Conservation (phyloP, 1,139 yeast species). For the Hemisphaericaspora subhashii region DNA sequence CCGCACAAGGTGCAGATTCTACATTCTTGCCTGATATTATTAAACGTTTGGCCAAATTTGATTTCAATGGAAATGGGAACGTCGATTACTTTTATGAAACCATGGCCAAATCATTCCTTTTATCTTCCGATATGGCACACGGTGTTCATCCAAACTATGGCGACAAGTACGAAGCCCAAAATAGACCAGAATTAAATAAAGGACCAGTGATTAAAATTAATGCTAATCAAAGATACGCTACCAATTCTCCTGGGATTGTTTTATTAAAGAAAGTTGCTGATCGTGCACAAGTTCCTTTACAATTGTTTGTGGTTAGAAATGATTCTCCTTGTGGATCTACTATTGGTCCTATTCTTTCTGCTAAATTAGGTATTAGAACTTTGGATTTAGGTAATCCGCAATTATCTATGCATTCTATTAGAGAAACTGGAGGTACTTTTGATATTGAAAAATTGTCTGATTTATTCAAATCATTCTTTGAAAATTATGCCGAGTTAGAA, state of each 20-base stretch:
- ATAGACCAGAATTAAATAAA: conserved; percentile 76
- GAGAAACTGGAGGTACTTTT: conserved; percentile 87
- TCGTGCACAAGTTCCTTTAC: conserved; percentile 64
- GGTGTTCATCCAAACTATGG: conserved; percentile 94
- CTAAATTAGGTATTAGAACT: conserved; percentile 86
- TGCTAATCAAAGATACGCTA: conserved; percentile 93
- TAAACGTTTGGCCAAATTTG: conserved; percentile 58
- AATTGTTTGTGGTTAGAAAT: conserved; percentile 84
- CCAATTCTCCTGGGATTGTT: conserved; percentile 88
- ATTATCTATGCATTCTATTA: conserved; percentile 90
- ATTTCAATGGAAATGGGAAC: conserved; percentile 16
- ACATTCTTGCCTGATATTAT: conserved; percentile 80
- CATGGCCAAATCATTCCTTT: conserved; percentile 78
- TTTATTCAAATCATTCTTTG: conserved; percentile 65
- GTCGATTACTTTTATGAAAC: conserved; percentile 52
- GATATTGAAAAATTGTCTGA: conserved; percentile 66
- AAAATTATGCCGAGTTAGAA: conserved; percentile 30
- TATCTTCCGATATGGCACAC: conserved; percentile 96
- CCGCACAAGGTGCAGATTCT: conserved; percentile 97
- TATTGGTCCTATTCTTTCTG: conserved; percentile 90
- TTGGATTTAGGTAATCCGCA: conserved; percentile 94
- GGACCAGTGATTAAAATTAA: conserved; percentile 95
- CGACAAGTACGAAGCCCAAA: conserved; percentile 70
- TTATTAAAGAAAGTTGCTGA: conserved; percentile 73
- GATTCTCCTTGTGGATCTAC: conserved; percentile 96